Evolutionary conservation across 148 eudicot genomes (phyloP), one percentile per base, ranked within the genome.

Genomic region (Rhododendron henanense): DNA sequence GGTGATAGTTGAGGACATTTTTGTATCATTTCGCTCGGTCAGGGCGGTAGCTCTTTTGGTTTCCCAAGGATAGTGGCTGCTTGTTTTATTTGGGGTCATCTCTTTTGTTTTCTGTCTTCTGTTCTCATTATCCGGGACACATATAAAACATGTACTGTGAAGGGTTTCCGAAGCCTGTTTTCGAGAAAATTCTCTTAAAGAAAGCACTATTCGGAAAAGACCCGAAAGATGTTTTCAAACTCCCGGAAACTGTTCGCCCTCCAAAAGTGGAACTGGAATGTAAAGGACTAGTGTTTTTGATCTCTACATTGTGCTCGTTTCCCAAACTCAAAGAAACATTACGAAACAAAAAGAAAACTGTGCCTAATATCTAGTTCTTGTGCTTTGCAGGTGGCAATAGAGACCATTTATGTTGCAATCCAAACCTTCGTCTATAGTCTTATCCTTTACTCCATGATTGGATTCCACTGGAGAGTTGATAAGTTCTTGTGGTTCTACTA

Each of bases 391-490:
- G 84, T 81, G 48, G 90, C 90, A 2, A 82, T 91, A 25, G 93
- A 91, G 89, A 84, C 41, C 11, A 85, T 90, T 45, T 91, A 91
- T 50, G 86, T 90, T 13, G 84, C 67, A 4, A 82, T 90, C 77
- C 93, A 91, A 74, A 90, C 93, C 1, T 84, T 90, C 16, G 19
- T 91, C 47, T 91, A 90, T 33, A 88, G 93, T 82, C 81, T 91
- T 37, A n/a, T 90, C 55, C 90, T 91, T 31, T 91, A 87, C 81
- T 83, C 87, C 0, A 91, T 91, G 93, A 90, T 91, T 65, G 93
- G 93, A 31, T 91, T 91, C 85, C 61, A 81, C 1, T 85, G 88
- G 91, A 35, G 57, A 10, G 84, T 81, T 7, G 89, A 18, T 39
- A 90, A 85, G 51, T 89, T 91, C 89, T 90, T 89, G 1, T 91